Percentiles rank a stretch among this genome's conserved stretches.
phyloP scores from a whole-genome alignment of 176 grass and related monocot species.

The Luzula sylvatica region DNA sequence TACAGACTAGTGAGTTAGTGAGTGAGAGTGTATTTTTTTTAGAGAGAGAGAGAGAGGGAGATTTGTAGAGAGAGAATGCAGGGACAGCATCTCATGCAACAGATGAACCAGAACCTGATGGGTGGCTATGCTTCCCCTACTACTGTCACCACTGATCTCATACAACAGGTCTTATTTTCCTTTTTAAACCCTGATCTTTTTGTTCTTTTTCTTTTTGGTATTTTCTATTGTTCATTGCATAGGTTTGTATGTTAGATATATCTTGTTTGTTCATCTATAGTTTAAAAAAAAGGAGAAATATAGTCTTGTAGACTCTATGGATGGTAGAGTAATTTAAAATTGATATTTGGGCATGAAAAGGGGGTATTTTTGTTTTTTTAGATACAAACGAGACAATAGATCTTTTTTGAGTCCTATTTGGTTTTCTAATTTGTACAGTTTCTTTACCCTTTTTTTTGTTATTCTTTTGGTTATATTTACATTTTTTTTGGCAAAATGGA shows the following conservation, averaged over 20 bases:
- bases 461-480: slow-evolving; percentile 26
- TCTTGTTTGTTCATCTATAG: slow-evolving; percentile 10
- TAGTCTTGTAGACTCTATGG: not conserved
- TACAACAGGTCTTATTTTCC: slow-evolving; percentile 54
- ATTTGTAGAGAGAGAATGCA: slow-evolving; percentile 37
- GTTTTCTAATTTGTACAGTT: not conserved
- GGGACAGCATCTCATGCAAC: slow-evolving; percentile 82
- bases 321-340: slow-evolving; percentile 4
- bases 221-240: slow-evolving; percentile 15
- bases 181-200: not conserved
- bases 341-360: slow-evolving; percentile 3
- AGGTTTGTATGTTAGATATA: slow-evolving; percentile 10
- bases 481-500: slow-evolving; percentile 18
- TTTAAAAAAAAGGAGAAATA: not conserved
- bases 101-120: slow-evolving; percentile 96
- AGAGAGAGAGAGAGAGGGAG: slow-evolving; percentile 9
- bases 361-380: slow-evolving; percentile 11
- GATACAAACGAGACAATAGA: not conserved
- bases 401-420: slow-evolving; percentile 5
- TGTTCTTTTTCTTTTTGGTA: not conserved
- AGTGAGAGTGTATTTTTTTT: too few species aligned
- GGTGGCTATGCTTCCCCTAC: slow-evolving; percentile 68
- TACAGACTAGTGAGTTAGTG: not conserved
- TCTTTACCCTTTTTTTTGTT: slow-evolving; percentile 7
- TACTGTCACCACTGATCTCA: slow-evolving; percentile 82